Conservation (phyloP, 331 rosid species). For the Prunus yedoensis region DNA sequence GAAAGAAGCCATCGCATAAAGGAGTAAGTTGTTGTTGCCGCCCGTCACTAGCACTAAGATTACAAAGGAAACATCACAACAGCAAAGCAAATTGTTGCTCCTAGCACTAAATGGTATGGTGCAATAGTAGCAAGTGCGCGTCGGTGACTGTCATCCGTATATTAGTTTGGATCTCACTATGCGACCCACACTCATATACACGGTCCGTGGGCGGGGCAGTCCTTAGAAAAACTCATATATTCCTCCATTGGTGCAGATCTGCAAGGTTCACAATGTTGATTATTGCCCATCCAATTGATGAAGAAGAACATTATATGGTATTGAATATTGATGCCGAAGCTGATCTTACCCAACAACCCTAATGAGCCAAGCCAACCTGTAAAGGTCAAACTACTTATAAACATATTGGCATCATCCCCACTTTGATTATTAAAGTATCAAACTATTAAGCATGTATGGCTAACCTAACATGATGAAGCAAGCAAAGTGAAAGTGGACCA, state of each 20-base stretch:
- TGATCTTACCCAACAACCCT: background rate
- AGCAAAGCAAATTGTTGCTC: background rate
- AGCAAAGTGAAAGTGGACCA: conserved; percentile 36
- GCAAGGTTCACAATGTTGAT: background rate
- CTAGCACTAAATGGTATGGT: background rate
- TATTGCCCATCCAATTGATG: background rate
- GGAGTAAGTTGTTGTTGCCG: background rate
- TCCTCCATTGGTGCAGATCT: background rate
- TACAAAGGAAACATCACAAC: background rate
- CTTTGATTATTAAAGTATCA: conserved; percentile 16
- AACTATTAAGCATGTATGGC: background rate
- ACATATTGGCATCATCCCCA: background rate
- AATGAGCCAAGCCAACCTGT: conserved; percentile 51
- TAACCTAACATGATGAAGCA: conserved; percentile 35
- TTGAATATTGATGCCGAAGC: conserved; percentile 1
- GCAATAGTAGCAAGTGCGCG: too few relatives aligned
- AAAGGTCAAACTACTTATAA: conserved; percentile 21
- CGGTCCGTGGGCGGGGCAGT: too few relatives aligned
- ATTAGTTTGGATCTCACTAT: too few relatives aligned
- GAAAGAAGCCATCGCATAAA: background rate
- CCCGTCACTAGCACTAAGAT: background rate
- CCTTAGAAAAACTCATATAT: too few relatives aligned
- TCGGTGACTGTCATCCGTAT: too few relatives aligned
- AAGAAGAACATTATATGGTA: background rate
- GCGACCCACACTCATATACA: too few relatives aligned